These are phyloP conservation scores for Candida cerambycidarum DNA, from an alignment of 805 yeast genomes.

Conservation along the genomic window DNA sequence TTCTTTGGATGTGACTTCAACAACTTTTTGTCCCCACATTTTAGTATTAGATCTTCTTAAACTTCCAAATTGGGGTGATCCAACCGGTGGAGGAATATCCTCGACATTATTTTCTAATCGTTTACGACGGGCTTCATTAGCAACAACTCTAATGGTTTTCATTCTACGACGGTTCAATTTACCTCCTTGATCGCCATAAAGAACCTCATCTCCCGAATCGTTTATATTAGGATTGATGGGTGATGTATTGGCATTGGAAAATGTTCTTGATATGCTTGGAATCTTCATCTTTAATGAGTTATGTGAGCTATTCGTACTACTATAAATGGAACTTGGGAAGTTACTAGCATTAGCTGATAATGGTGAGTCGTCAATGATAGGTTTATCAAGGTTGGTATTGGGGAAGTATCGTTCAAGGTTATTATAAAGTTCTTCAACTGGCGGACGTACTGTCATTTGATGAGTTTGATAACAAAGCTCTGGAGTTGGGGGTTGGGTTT, in stretches of 20 bases:
- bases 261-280: slow-evolving; percentile 42
- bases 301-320: slow-evolving; percentile 1
- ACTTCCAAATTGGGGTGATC: slow-evolving; percentile 12
- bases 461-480: too few species aligned
- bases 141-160: slow-evolving; percentile 91
- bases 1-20: slow-evolving; percentile 81
- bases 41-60: slow-evolving; percentile 80
- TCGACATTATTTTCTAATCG: slow-evolving; percentile 21
- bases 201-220: slow-evolving; percentile 33
- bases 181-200: slow-evolving; percentile 41
- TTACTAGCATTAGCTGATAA: slow-evolving; percentile 42
- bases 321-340: slow-evolving; percentile 15
- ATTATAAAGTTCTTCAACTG: slow-evolving; percentile 89
- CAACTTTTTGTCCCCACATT: slow-evolving; percentile 95
- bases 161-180: slow-evolving; percentile 55
- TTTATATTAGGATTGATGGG: slow-evolving; percentile 23
- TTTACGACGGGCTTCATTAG: slow-evolving; percentile 71
- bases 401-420: slow-evolving; percentile 93
- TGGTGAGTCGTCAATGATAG: slow-evolving; percentile 74
- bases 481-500: too few species aligned
- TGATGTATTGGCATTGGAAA: slow-evolving; percentile 43
- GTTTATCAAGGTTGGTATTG: slow-evolving; percentile 85
- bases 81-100: slow-evolving; percentile 11
- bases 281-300: slow-evolving; percentile 14
- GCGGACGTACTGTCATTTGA: slow-evolving; percentile 77